Evolutionary conservation across 352 stramenopile genomes (phyloP).

Genomic region (Phytophthora litchii): DNA sequence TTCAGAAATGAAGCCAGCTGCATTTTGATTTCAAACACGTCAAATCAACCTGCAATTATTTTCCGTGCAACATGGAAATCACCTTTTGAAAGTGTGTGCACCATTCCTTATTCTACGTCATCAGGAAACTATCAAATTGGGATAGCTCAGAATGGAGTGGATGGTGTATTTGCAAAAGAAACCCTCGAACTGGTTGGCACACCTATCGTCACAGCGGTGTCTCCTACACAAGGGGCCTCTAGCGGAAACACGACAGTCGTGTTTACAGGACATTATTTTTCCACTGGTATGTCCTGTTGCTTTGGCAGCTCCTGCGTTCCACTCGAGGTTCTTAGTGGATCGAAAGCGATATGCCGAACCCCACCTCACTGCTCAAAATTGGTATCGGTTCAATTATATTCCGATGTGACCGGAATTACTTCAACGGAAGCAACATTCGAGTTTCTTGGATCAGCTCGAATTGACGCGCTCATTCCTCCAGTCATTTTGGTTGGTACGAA

Average conservation of each 20-base stretch:
- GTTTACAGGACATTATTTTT: constrained; percentile 35
- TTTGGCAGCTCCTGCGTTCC: constrained; percentile 45
- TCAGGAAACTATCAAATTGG: constrained; percentile 31
- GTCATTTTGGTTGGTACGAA: constrained; percentile 36
- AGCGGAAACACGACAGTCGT: constrained; percentile 31
- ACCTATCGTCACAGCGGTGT: constrained; percentile 29
- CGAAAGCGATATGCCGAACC: constrained; percentile 28
- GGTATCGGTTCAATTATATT: constrained; percentile 22
- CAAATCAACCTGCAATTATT: background rate
- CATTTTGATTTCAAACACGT: constrained; percentile 14
- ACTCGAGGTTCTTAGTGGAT: constrained; percentile 21
- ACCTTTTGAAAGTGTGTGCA: constrained; percentile 30
- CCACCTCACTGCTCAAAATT: constrained; percentile 18
- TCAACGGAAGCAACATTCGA: constrained; percentile 27
- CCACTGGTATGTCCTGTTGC: constrained; percentile 44
- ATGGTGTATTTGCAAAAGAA: constrained; percentile 12
- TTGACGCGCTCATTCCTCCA: constrained; percentile 26
- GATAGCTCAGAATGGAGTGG: constrained; percentile 33
- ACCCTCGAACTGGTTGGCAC: constrained; percentile 29
- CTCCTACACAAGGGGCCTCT: constrained; percentile 26
- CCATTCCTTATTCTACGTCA: constrained; percentile 5
- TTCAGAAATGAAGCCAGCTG: constrained; percentile 25
- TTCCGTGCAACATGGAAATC: constrained; percentile 38
- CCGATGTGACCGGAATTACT: constrained; percentile 13
- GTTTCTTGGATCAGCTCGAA: constrained; percentile 18